phyloP scores from a whole-genome alignment of 1,284 basidiomycete species.

The Pseudozyma pruni region DNA sequence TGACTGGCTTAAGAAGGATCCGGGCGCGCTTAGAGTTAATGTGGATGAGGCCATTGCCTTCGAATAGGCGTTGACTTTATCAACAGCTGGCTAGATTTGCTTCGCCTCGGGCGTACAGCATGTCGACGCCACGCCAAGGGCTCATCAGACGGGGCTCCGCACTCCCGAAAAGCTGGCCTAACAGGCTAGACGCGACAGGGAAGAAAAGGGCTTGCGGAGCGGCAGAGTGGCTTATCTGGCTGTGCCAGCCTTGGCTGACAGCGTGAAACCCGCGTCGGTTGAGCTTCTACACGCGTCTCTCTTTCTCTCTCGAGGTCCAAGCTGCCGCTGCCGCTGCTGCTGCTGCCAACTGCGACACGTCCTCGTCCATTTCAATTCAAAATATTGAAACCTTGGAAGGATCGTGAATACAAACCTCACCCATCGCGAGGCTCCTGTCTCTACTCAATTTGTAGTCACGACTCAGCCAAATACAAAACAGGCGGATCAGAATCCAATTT shows the following conservation, averaged over 20 bases:
- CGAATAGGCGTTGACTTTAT: too few relatives aligned
- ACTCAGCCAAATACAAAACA: constrained; percentile 26
- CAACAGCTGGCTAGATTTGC: too few relatives aligned
- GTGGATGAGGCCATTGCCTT: too few relatives aligned
- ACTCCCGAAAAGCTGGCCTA: neutral
- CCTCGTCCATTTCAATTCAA: constrained; percentile 2
- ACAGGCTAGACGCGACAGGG: too few relatives aligned
- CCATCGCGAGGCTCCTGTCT: neutral
- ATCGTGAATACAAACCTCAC: constrained; percentile 15
- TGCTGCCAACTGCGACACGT: too few relatives aligned
- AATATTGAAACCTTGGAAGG: neutral
- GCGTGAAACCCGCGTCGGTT: constrained; percentile 14
- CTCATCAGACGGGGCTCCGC: neutral
- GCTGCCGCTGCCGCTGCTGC: too few relatives aligned
- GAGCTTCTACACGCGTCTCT: constrained; percentile 12
- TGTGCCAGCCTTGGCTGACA: neutral
- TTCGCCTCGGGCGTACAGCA: too few relatives aligned
- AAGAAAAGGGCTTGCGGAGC: too few relatives aligned
- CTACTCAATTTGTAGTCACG: constrained; percentile 1
- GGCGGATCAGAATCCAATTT: neutral
- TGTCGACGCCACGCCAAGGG: too few relatives aligned
- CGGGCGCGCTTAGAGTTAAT: too few relatives aligned
- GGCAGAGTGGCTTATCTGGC: constrained; percentile 4
- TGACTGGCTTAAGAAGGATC: too few relatives aligned
- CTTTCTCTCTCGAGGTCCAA: neutral